Conservation (phyloP, 169 alveolate species). For the Perkinsus olseni region DNA sequence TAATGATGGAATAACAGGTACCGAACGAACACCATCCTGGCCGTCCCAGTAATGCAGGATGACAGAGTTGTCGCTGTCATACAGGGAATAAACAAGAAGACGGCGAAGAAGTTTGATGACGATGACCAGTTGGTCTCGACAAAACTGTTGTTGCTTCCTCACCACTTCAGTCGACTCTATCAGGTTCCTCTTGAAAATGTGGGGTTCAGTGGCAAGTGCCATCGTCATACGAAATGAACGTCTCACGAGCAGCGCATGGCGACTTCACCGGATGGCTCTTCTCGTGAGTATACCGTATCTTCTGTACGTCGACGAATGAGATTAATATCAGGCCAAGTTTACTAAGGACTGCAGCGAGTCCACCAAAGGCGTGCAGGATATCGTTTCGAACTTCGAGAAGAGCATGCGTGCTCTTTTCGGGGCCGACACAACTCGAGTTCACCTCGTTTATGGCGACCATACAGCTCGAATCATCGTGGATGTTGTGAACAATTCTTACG, state of each 20-base stretch:
- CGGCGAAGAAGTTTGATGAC: neutral
- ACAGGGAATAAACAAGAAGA: neutral
- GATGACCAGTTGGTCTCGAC: neutral
- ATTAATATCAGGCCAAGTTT: neutral
- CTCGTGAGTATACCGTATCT: too few relatives aligned
- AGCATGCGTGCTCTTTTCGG: neutral
- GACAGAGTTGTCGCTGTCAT: neutral
- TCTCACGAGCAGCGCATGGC: neutral
- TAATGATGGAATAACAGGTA: neutral
- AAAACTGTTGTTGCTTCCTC: neutral
- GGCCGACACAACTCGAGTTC: neutral
- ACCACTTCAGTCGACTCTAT: neutral
- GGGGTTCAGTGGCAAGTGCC: neutral
- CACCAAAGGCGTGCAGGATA: neutral
- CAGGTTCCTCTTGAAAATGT: neutral
- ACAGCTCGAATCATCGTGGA: neutral
- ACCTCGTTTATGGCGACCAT: neutral
- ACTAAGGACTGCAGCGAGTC: neutral
- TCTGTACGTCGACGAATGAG: too few relatives aligned
- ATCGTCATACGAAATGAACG: neutral
- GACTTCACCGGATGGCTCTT: neutral
- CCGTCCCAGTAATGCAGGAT: neutral
- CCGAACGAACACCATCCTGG: neutral
- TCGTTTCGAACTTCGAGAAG: neutral
- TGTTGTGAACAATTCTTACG: neutral